These are phyloP conservation scores for Aristolochia fimbriata DNA, from an alignment of 164 flowering plant genomes.

Conservation along the genomic window DNA sequence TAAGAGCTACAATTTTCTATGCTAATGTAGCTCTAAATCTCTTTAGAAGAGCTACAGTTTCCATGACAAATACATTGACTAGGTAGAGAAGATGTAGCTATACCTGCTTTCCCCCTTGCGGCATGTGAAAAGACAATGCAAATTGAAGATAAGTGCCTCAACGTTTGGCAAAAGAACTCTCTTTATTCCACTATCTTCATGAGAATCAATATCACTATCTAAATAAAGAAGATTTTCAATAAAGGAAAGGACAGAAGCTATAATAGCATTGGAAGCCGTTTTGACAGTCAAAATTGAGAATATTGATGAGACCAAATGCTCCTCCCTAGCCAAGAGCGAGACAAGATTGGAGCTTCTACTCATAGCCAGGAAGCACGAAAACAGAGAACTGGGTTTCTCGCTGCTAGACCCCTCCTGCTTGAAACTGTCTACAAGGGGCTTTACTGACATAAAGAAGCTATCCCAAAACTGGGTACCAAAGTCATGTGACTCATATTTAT, in stretches of 20 bases:
- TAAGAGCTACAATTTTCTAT: too few relatives aligned
- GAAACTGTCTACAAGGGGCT: slow-evolving; percentile 58
- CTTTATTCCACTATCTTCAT: slow-evolving; percentile 26
- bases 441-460: slow-evolving; percentile 55
- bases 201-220: slow-evolving; percentile 32
- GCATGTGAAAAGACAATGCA: slow-evolving; percentile 45
- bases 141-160: slow-evolving; percentile 44
- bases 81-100: neutral
- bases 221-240: slow-evolving; percentile 63
- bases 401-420: slow-evolving; percentile 87
- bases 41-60: too few relatives aligned
- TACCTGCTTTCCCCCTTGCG: slow-evolving; percentile 47
- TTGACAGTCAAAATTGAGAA: slow-evolving; percentile 62
- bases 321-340: slow-evolving; percentile 43
- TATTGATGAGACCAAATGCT: slow-evolving; percentile 60
- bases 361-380: slow-evolving; percentile 85
- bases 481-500: slow-evolving; percentile 60
- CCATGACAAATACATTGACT: too few relatives aligned
- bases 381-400: slow-evolving; percentile 82
- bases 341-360: slow-evolving; percentile 63
- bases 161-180: slow-evolving; percentile 40
- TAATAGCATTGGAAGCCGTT: slow-evolving; percentile 55
- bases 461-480: slow-evolving; percentile 74
- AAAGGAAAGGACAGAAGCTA: slow-evolving; percentile 58
- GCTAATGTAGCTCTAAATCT: too few relatives aligned